Evolutionary conservation across 1,284 basidiomycete genomes (phyloP).

Genomic region (Agaricales sp.): DNA sequence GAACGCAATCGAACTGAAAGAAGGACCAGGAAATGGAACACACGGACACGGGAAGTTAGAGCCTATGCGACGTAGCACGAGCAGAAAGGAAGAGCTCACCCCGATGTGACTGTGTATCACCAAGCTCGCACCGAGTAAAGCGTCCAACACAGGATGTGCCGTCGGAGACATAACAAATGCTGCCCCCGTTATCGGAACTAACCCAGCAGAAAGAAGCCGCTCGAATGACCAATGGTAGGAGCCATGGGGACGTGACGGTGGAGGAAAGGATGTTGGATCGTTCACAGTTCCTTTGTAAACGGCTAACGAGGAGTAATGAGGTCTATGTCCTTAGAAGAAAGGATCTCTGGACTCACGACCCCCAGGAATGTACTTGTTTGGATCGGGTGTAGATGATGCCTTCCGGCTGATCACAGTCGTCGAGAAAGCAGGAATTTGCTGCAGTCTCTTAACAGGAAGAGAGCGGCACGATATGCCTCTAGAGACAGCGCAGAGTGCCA

Average conservation of each 20-base stretch:
- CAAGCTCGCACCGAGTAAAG: constrained; percentile 76
- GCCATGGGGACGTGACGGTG: constrained; percentile 73
- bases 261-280: constrained; percentile 86
- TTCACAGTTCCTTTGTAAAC: constrained; percentile 93
- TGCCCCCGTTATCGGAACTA: constrained; percentile 82
- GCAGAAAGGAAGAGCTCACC: constrained; percentile 36
- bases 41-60: background rate
- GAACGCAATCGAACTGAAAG: constrained; percentile 54
- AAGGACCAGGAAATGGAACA: constrained; percentile 1
- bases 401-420: background rate
- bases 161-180: constrained; percentile 58
- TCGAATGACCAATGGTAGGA: constrained; percentile 99
- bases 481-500: no score
- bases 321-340: no score
- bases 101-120: constrained; percentile 95
- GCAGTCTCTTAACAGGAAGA: no score
- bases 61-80: no score
- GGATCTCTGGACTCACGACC: constrained; percentile 62
- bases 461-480: no score
- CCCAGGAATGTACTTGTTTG: constrained; percentile 48
- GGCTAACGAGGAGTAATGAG: no score
- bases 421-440: no score
- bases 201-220: constrained; percentile 76
- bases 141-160: constrained; percentile 77
- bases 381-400: background rate